A percentile compares a stretch with the other conserved stretches of the same genome.
phyloP scores from a whole-genome alignment of 306 rosid genomes.

The Purshia tridentata region DNA sequence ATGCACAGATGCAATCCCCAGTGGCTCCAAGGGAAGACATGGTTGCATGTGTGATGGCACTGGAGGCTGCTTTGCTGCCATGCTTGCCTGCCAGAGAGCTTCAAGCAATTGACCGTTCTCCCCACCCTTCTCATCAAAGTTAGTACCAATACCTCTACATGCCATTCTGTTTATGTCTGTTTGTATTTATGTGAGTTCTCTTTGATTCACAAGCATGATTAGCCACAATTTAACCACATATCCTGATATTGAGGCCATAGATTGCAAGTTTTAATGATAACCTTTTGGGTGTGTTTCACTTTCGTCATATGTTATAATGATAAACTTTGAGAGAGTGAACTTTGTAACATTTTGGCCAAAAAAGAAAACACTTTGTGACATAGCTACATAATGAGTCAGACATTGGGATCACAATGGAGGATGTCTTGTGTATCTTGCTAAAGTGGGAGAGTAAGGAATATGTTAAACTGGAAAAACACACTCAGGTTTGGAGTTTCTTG shows the following conservation, averaged over 20 bases:
- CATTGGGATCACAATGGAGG: background rate
- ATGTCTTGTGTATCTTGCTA: background rate
- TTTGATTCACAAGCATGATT: background rate
- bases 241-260: background rate
- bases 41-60: constrained; percentile 65
- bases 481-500: background rate
- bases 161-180: background rate
- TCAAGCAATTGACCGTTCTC: constrained; percentile 96
- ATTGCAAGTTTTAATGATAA: background rate
- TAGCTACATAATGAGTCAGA: background rate
- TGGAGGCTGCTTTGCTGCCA: constrained; percentile 96
- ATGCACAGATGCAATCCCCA: constrained; percentile 53
- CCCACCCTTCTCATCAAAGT: constrained; percentile 94
- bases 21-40: constrained; percentile 70
- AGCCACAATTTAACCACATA: too few species aligned
- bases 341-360: background rate
- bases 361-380: too few species aligned
- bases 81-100: constrained; percentile 97
- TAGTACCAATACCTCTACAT: constrained; percentile 28
- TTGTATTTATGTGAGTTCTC: background rate
- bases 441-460: background rate
- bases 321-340: background rate
- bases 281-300: background rate
- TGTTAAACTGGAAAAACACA: constrained; percentile 1
- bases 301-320: background rate